These are phyloP conservation scores for Castanospermum australe DNA, from an alignment of 306 rosid species.

Conservation along the genomic window DNA sequence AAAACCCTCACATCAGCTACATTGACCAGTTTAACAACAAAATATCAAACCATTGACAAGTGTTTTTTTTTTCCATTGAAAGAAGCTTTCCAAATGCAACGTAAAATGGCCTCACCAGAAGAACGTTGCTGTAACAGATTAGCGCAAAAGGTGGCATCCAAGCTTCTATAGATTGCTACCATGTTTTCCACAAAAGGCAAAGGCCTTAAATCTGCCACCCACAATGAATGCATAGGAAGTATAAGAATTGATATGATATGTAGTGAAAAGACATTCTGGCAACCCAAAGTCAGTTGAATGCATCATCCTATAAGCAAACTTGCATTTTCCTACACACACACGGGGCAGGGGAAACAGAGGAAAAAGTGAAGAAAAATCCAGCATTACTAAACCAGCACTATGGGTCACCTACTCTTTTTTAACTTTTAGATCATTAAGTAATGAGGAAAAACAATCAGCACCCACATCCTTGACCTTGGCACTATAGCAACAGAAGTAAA, in stretches of 20 bases:
- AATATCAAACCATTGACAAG: not conserved
- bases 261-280: not conserved
- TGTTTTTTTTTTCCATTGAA: not conserved
- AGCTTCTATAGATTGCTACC: slow-evolving; percentile 60
- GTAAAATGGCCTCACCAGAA: slow-evolving; percentile 44
- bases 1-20: slow-evolving; percentile 46
- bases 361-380: not conserved
- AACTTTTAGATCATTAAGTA: not conserved
- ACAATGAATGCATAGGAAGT: not conserved
- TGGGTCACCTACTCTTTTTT: not conserved
- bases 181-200: slow-evolving; percentile 71
- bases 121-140: slow-evolving; percentile 41
- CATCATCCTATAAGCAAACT: not conserved
- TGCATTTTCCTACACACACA: not conserved
- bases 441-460: not conserved
- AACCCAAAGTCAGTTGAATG: not conserved
- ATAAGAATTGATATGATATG: not conserved
- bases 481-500: not conserved
- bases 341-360: not conserved
- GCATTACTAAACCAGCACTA: not conserved
- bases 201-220: slow-evolving; percentile 57
- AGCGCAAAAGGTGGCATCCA: slow-evolving; percentile 60
- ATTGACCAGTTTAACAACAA: not conserved
- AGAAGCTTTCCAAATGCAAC: not conserved
- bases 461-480: not conserved